Base-by-base conservation (phyloP, 306 rosid species). In the Lupinus albus region DNA sequence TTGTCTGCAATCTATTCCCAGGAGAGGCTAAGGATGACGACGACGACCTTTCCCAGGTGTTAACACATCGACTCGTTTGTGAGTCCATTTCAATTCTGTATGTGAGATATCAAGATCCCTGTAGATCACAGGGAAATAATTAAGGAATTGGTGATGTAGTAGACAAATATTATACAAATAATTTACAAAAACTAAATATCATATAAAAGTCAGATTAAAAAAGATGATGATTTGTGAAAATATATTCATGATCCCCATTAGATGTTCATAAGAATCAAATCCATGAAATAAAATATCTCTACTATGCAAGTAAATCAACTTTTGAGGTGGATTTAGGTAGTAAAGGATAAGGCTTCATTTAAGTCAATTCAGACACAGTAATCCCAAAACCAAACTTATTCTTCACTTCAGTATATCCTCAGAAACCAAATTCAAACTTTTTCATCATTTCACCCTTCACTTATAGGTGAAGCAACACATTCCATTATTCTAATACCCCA, bases 11-110 rank as follows among this genome's bases (percentile, higher is more conserved):
- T 50, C 71, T 82, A 70, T 62, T 72, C 60, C 71, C 58, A 11
- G 82, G 13, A 71, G 65, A 36, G 47, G 55, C 16, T 49, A 70
- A 77, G 39, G 79, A 60, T 1, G 84, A 60, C 1, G 84, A 66
- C 16, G 84, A 59, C 70, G 84, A 56, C 75, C 72, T 78, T 39
- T 60, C 76, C 96, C 96, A 87, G 55, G 67, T 42, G 54, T 70
- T 85, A 38, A 81, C 56, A 53, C 79, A 45, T 15, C 65, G 67
- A 45, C 72, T 84, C 38, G 80, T 87, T 48, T 82, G 63, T 15
- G 53, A 81, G 76, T 85, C 87, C 91, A 88, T 88, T 73, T 73
- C 44, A 8, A 70, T 35, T 63, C 49, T 82, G 51, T 36, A 21
- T 61, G 67, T 57, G 67, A 38, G 61, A 57, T 20, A 55, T 42